A percentile compares a stretch with the other conserved stretches of the same genome.
phyloP scores from a whole-genome alignment of 2,329 filamentous ascomycete species.

The Fusarium compactum region DNA sequence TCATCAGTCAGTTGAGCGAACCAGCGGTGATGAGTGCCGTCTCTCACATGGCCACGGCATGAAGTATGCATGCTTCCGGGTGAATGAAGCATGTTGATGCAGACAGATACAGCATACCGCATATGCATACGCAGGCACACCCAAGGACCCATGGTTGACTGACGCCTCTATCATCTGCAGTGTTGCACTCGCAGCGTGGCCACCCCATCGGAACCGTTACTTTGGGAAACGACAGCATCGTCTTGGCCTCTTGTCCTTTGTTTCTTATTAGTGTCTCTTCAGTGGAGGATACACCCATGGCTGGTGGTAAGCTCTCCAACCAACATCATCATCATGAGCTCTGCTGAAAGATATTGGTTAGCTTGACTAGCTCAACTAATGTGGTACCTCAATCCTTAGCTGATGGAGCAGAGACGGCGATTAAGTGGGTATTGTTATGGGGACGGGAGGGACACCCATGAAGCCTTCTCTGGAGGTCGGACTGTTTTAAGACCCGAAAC shows the following conservation, averaged over 20 bases:
- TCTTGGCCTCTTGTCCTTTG: background rate
- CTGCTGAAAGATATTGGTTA: constrained; percentile 20
- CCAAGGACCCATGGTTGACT: constrained; percentile 19
- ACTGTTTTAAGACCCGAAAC: constrained; percentile 28
- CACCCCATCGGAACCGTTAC: constrained; percentile 7
- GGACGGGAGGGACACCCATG: constrained; percentile 32
- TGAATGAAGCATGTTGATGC: constrained; percentile 25
- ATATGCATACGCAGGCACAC: constrained; percentile 26
- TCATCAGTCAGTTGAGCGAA: constrained; percentile 22
- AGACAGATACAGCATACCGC: constrained; percentile 27
- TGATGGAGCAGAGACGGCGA: constrained; percentile 32
- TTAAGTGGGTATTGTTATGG: constrained; percentile 37
- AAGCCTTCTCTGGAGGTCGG: constrained; percentile 23
- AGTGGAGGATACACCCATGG: background rate
- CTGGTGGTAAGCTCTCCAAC: constrained; percentile 6
- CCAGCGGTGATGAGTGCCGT: constrained; percentile 20
- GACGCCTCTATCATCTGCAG: constrained; percentile 31
- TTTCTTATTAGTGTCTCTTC: constrained; percentile 7
- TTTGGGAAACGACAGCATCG: background rate
- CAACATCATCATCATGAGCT: constrained; percentile 24
- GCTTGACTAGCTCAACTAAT: constrained; percentile 24
- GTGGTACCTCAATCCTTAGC: constrained; percentile 26
- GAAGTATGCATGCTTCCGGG: constrained; percentile 24
- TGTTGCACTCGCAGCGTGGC: constrained; percentile 29
- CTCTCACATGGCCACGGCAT: constrained; percentile 19